phyloP scores from a whole-genome alignment of 1,139 yeast species.

The Zhuliangozyma parablackwelliae region DNA sequence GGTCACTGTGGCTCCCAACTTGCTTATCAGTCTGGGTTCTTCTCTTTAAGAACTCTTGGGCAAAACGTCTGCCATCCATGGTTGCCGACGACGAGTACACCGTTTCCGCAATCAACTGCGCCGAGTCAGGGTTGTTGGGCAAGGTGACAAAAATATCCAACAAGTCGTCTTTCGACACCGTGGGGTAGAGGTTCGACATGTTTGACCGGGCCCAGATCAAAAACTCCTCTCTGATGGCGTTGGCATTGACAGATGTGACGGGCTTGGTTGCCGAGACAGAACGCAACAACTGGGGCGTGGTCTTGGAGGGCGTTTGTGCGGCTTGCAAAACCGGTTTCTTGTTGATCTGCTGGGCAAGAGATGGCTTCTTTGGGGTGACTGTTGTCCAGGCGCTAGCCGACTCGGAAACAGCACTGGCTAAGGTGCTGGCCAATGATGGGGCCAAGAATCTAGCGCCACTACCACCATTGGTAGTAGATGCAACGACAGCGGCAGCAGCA shows the following conservation, averaged over 20 bases:
- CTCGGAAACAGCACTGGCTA: constrained; percentile 25
- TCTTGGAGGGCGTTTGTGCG: constrained; percentile 19
- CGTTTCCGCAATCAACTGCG: constrained; percentile 87
- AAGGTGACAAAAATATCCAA: constrained; percentile 75
- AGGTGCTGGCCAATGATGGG: constrained; percentile 28
- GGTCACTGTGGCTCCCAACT: constrained; percentile 43
- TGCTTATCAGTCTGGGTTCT: constrained; percentile 66
- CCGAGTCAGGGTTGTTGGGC: constrained; percentile 67
- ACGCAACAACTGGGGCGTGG: constrained; percentile 44
- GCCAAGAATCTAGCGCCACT: no score
- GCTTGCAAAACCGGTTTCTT: constrained; percentile 15
- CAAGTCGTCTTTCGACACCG: constrained; percentile 72
- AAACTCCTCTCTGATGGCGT: constrained; percentile 58
- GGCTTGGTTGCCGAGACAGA: constrained; percentile 39
- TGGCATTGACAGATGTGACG: constrained; percentile 21
- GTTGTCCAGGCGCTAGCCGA: constrained; percentile 45
- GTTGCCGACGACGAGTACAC: constrained; percentile 86
- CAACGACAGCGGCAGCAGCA: constrained; percentile 6
- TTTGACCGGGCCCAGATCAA: constrained; percentile 80
- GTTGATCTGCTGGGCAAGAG: constrained; percentile 15
- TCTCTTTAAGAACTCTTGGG: constrained; percentile 80
- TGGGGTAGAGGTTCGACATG: constrained; percentile 66
- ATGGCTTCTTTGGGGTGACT: constrained; percentile 22
- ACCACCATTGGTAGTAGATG: constrained; percentile 2
- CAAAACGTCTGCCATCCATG: constrained; percentile 93